A percentile compares a stretch with the other conserved stretches of the same genome.
Conservation (phyloP, 441 rosid genomes). For the Macaranga tanarius region DNA sequence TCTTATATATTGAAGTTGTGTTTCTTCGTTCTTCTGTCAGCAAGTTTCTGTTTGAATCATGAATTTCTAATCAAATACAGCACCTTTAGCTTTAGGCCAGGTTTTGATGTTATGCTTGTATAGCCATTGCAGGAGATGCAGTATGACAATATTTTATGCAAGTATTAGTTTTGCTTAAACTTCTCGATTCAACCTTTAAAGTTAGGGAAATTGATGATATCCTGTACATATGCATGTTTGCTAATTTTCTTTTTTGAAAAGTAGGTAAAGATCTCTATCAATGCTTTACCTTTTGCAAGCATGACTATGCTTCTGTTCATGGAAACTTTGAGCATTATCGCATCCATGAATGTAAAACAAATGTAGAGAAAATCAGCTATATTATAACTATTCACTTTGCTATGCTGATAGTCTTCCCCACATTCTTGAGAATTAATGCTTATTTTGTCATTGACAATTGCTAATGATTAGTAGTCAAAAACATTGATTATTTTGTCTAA, state of each 20-base stretch:
- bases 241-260: background rate
- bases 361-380: no score
- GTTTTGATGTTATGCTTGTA: background rate
- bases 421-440: background rate
- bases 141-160: no score
- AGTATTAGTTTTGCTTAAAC: background rate
- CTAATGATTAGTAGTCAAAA: no score
- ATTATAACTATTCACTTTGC: background rate
- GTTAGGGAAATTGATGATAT: no score
- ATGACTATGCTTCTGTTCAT: background rate
- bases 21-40: background rate
- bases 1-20: background rate
- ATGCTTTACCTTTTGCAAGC: conserved; percentile 7
- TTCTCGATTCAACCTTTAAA: background rate
- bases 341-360: background rate
- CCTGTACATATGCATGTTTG: background rate
- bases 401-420: background rate
- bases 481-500: no score
- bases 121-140: no score
- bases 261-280: background rate
- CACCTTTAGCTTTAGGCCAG: no score
- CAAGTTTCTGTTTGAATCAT: no score
- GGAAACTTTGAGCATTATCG: background rate
- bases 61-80: background rate
- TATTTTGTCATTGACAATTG: no score